Conservation (phyloP, 805 yeast genomes). For the Maudiozyma bulderi region DNA sequence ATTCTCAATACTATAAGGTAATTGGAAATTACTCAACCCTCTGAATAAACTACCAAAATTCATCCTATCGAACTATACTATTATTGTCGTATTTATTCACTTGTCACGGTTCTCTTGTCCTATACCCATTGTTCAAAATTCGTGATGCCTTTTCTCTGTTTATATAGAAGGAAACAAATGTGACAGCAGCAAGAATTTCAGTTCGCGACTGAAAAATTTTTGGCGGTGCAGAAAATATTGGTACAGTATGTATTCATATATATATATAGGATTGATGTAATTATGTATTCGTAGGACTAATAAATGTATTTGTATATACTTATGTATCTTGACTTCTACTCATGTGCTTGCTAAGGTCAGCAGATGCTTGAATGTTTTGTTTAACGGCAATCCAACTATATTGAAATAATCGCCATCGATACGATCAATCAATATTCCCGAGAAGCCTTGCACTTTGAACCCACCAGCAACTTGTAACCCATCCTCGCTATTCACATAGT, state of each 20-base stretch:
- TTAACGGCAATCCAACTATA: conserved; percentile 79
- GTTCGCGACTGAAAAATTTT: background rate
- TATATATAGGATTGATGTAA: background rate
- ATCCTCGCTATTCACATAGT: conserved; percentile 62
- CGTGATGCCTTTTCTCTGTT: no score
- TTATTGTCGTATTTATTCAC: no score
- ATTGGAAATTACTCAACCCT: conserved; percentile 25
- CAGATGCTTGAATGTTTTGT: conserved; percentile 33
- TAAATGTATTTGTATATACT: no score
- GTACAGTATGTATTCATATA: background rate
- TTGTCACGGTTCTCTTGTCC: no score
- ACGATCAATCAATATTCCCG: conserved; percentile 51
- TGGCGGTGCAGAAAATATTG: background rate
- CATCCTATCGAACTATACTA: conserved; percentile 8
- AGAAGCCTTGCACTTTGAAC: conserved; percentile 68
- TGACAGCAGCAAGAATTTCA: no score
- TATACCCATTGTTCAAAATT: no score
- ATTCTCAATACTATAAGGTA: conserved; percentile 23
- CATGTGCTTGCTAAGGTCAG: background rate
- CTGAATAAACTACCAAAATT: conserved; percentile 25
- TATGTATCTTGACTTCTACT: background rate
- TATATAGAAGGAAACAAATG: no score
- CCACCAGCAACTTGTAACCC: conserved; percentile 89
- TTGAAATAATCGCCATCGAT: conserved; percentile 78
- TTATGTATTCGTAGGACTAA: background rate